These are phyloP conservation scores for Alternaria sp. DNA, from an alignment of 2,329 filamentous ascomycete species.

Conservation along the genomic window DNA sequence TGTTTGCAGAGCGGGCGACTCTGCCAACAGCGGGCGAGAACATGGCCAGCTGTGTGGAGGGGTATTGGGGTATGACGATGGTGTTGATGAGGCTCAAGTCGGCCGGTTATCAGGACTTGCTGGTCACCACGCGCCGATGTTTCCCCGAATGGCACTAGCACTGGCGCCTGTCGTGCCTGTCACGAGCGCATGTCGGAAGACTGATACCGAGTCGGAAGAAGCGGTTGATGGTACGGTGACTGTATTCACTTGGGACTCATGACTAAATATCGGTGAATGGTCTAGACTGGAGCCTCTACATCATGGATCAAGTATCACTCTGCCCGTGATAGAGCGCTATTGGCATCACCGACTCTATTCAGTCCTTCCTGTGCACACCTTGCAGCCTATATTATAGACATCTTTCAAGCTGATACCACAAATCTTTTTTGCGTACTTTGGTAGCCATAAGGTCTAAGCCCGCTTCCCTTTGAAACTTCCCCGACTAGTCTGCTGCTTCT, in stretches of 20 bases:
- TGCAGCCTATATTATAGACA: not conserved
- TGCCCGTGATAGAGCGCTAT: not conserved
- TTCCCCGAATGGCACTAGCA: constrained; percentile 29
- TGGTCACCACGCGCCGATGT: constrained; percentile 26
- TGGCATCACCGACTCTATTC: not conserved
- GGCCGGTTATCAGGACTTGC: constrained; percentile 35
- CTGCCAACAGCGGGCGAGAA: constrained; percentile 52
- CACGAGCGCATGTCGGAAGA: constrained; percentile 15
- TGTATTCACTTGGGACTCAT: not conserved
- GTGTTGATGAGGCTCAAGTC: constrained; percentile 31
- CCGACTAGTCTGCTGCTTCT: too few relatives aligned
- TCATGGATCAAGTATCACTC: too few relatives aligned
- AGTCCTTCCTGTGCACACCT: not conserved
- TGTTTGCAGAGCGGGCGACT: constrained; percentile 47
- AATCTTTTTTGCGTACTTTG: too few relatives aligned
- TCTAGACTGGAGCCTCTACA: not conserved
- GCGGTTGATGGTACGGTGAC: constrained; percentile 2
- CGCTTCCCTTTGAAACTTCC: too few relatives aligned
- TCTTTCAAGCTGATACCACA: too few relatives aligned
- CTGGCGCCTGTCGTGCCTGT: constrained; percentile 21
- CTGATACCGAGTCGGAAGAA: constrained; percentile 6
- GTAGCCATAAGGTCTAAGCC: too few relatives aligned
- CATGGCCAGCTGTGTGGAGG: constrained; percentile 46
- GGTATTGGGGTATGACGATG: constrained; percentile 24
- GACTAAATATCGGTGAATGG: not conserved